phyloP scores from a whole-genome alignment of 2,329 filamentous ascomycete genomes.

The Colletotrichum agaves region DNA sequence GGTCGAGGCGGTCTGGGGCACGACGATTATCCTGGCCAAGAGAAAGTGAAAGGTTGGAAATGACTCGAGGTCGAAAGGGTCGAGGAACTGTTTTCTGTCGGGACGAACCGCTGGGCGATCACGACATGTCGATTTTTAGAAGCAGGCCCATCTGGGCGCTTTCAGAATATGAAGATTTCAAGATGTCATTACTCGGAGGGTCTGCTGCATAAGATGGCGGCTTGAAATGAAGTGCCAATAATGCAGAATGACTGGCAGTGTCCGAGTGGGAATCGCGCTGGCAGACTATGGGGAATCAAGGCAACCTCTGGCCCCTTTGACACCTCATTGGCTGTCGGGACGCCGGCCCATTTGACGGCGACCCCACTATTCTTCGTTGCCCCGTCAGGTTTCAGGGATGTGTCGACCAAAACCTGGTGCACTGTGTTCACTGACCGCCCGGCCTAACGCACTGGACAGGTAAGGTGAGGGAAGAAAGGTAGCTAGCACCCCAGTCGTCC shows the following conservation, averaged over 20 bases:
- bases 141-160: neutral
- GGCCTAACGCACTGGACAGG: no score
- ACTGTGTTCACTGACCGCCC: conserved; percentile 9
- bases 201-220: neutral
- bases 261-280: conserved; percentile 6
- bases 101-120: conserved; percentile 21
- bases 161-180: neutral
- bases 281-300: conserved; percentile 1
- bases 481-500: neutral
- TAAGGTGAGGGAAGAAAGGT: neutral
- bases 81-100: neutral
- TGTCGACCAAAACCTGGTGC: neutral
- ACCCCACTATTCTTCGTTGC: conserved; percentile 41
- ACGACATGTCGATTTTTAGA: neutral
- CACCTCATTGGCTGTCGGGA: conserved; percentile 10
- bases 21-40: conserved; percentile 67
- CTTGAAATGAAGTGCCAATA: neutral
- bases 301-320: neutral
- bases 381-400: conserved; percentile 47
- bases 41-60: conserved; percentile 45
- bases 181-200: neutral
- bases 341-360: neutral
- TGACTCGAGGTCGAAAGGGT: conserved; percentile 17
- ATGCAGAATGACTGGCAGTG: conserved; percentile 8
- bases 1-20: conserved; percentile 71